Conservation (phyloP, 1,284 basidiomycete species). For the Ceratobasidium sp. region DNA sequence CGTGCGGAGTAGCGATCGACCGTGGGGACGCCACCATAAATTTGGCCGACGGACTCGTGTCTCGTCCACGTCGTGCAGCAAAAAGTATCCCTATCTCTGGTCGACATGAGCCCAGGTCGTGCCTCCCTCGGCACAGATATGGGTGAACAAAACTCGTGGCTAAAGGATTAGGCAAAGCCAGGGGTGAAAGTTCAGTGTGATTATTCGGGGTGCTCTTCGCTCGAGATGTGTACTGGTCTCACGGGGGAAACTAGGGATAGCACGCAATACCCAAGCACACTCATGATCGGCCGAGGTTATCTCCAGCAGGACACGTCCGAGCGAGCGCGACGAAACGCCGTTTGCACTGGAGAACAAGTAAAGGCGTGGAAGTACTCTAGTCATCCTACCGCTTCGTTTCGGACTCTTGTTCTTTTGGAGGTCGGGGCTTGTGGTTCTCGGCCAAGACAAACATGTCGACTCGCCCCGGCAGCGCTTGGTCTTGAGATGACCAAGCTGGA, state of each 20-base stretch:
- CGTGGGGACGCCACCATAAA: neutral
- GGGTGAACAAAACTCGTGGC: no score
- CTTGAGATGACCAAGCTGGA: no score
- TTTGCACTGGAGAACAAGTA: neutral
- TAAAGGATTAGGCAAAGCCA: no score
- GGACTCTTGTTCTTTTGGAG: no score
- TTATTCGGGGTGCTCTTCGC: conserved; percentile 1
- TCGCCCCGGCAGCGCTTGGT: no score
- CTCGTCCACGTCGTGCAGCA: neutral
- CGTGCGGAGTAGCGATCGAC: neutral
- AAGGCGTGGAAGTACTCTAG: no score
- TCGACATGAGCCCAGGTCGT: neutral
- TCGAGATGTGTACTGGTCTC: neutral
- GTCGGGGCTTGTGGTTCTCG: no score
- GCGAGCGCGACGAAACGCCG: neutral
- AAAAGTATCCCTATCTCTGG: conserved; percentile 10
- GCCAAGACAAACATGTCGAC: no score
- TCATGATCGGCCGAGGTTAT: conserved; percentile 6
- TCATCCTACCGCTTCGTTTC: no score
- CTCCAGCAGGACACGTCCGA: neutral
- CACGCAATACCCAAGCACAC: neutral
- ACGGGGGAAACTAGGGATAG: neutral
- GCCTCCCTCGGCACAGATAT: neutral
- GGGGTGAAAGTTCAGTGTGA: neutral
- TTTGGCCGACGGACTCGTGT: neutral